Percentiles rank a stretch among this genome's conserved stretches.
These are phyloP conservation scores for Globisporangium rhizosaccharum DNA, from an alignment of 352 stramenopile species.

Conservation along the genomic window DNA sequence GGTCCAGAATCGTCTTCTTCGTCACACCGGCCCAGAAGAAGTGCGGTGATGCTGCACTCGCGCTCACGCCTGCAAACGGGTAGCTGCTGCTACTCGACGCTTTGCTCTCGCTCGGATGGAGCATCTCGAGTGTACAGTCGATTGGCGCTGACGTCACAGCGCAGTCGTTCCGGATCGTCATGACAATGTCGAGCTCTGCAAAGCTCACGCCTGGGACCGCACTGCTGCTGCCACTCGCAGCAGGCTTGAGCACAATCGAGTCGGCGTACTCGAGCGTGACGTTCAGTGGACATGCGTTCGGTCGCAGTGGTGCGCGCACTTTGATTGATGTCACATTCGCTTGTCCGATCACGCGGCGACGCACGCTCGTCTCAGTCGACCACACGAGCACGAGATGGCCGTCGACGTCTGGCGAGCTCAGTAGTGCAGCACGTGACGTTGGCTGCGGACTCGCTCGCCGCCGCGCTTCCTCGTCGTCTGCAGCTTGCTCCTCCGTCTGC, in stretches of 20 bases:
- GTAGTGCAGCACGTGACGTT: constrained; percentile 49
- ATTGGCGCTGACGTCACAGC: constrained; percentile 41
- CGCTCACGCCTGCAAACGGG: background rate
- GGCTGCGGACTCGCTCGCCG: constrained; percentile 32
- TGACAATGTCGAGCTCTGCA: constrained; percentile 62
- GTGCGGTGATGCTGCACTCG: constrained; percentile 33
- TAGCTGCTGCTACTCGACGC: constrained; percentile 7
- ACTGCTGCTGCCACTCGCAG: constrained; percentile 6
- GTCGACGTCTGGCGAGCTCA: constrained; percentile 44
- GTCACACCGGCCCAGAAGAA: constrained; percentile 81
- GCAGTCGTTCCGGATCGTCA: constrained; percentile 73
- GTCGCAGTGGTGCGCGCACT: constrained; percentile 40
- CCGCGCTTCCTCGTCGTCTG: background rate
- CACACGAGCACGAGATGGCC: constrained; percentile 65
- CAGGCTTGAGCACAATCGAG: constrained; percentile 23
- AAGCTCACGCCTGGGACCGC: constrained; percentile 26
- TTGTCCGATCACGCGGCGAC: constrained; percentile 41
- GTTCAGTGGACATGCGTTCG: constrained; percentile 55
- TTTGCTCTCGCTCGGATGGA: constrained; percentile 66
- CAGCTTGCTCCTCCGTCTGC: constrained; percentile 2
- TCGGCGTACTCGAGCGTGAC: constrained; percentile 61
- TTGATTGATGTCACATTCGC: constrained; percentile 57
- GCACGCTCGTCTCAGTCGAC: constrained; percentile 33
- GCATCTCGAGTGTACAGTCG: constrained; percentile 74
- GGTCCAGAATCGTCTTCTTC: constrained; percentile 56